Percentiles rank a stretch among this genome's conserved stretches.
phyloP scores from a whole-genome alignment of 495 filamentous ascomycete species.

The Bacidia rubella region DNA sequence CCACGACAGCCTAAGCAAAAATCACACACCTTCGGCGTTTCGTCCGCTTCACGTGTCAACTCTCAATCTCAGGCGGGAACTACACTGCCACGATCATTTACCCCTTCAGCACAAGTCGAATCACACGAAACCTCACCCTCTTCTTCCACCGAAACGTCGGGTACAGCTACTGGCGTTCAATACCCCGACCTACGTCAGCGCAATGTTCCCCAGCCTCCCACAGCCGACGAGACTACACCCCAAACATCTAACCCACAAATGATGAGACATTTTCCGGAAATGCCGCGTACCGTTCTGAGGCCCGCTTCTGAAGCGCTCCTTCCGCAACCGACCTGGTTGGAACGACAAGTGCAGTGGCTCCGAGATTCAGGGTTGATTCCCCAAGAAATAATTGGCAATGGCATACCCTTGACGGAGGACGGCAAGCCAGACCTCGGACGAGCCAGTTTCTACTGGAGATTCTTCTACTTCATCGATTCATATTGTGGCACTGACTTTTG shows the following conservation, averaged over 20 bases:
- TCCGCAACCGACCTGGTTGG: slow-evolving; percentile 44
- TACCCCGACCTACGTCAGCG: slow-evolving; percentile 14
- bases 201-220: slow-evolving; percentile 6
- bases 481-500: slow-evolving; percentile 36
- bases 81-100: slow-evolving; percentile 36
- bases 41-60: slow-evolving; percentile 23
- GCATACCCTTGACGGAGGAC: slow-evolving; percentile 59
- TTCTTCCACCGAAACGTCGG: slow-evolving; percentile 42
- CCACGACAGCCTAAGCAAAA: slow-evolving; percentile 18
- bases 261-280: slow-evolving; percentile 37
- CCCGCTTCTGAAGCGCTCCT: slow-evolving; percentile 46
- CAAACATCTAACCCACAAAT: slow-evolving; percentile 22
- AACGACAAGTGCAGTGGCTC: slow-evolving; percentile 47
- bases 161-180: slow-evolving; percentile 40
- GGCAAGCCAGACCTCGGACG: slow-evolving; percentile 67
- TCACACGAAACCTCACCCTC: slow-evolving; percentile 23
- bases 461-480: slow-evolving; percentile 36
- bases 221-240: slow-evolving; percentile 4
- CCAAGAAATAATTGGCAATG: slow-evolving; percentile 66
- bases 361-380: slow-evolving; percentile 57
- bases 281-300: slow-evolving; percentile 39
- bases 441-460: slow-evolving; percentile 66
- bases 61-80: slow-evolving; percentile 22
- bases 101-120: slow-evolving; percentile 3
- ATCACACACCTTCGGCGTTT: slow-evolving; percentile 26